Base-by-base conservation (phyloP, 192 early-diverging fungal species). In the Podila epicladia region DNA sequence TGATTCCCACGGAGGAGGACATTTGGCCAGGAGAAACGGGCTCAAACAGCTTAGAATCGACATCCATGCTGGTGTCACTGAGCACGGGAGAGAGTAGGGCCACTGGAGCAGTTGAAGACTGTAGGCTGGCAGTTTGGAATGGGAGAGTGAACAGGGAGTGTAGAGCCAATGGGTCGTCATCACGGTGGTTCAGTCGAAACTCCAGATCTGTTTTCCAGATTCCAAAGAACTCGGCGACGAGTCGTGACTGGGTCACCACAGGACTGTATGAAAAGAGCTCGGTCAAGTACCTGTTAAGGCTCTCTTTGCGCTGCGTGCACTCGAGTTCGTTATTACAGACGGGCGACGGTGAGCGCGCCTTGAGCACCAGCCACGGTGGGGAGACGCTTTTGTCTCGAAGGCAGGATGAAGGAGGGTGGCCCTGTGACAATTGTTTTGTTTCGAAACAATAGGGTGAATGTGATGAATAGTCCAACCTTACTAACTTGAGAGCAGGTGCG, bases 151-250 rank as follows among this genome's bases (percentile, higher is more conserved):
- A 29, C 1, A 73, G 17, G 20, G 64, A 53, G 57, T 73, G 63
- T 20, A 61, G 45, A 17, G 71, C 71, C 26, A 65, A 15, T 15
- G 71, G 55, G n/a, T 65, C 63, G 15, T 41, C 53, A n/a, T 72
- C 57, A 0, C 6, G 38, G 13, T 65, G 71, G 20, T 53, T 63
- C 3, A 73, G 58, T 58, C 37, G 64, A 57, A 58, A 31, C 29
- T 73, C 58, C 37, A 73, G 45, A 38, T 73, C 72, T 26, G 64
- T 73, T 12, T 73, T 73, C 72, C 72, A 73, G 32, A 67, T 67
- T 1, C 64, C 64, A 61, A 73, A 73, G 64, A 73, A 73, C 58
- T 73, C 72, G 19, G 72, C 57, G 20, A 41, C 72, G 55, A 73
- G 72, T 15, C 48, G 45, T 13, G 63, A 73, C 20, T 53, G 64